These are phyloP conservation scores for Lithospermum erythrorhizon DNA, from an alignment of 257 asterid genomes.

Conservation along the genomic window DNA sequence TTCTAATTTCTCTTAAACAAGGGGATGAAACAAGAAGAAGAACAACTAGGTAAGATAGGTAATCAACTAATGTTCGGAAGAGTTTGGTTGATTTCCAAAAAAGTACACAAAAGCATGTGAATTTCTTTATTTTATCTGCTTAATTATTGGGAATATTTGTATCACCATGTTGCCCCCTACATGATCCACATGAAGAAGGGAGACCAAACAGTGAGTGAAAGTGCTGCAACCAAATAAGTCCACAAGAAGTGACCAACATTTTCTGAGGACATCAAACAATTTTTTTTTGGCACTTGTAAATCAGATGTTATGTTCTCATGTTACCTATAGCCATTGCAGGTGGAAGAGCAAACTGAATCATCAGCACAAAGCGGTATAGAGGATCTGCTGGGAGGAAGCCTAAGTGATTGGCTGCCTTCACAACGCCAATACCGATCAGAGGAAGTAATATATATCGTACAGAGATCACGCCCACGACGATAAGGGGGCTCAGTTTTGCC, in stretches of 20 bases:
- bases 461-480: constrained; percentile 35
- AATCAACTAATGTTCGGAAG: too few relatives aligned
- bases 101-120: background rate
- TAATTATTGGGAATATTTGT: background rate
- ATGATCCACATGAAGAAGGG: constrained; percentile 85
- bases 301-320: background rate
- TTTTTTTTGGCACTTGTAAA: constrained; percentile 7
- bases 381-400: constrained; percentile 84
- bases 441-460: constrained; percentile 70
- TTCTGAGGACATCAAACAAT: constrained; percentile 79
- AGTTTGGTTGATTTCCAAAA: too few relatives aligned
- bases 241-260: constrained; percentile 71
- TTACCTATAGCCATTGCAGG: constrained; percentile 88
- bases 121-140: background rate
- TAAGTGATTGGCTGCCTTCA: constrained; percentile 46
- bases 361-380: constrained; percentile 68
- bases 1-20: too few relatives aligned
- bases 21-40: too few relatives aligned
- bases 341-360: constrained; percentile 77
- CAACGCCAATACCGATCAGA: constrained; percentile 49
- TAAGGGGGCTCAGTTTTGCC: constrained; percentile 30
- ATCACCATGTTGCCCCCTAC: background rate
- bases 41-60: too few relatives aligned
- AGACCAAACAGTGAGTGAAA: constrained; percentile 81
- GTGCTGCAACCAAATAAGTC: constrained; percentile 70